Conservation (phyloP, 1,284 basidiomycete genomes). For the Puccinia horiana region DNA sequence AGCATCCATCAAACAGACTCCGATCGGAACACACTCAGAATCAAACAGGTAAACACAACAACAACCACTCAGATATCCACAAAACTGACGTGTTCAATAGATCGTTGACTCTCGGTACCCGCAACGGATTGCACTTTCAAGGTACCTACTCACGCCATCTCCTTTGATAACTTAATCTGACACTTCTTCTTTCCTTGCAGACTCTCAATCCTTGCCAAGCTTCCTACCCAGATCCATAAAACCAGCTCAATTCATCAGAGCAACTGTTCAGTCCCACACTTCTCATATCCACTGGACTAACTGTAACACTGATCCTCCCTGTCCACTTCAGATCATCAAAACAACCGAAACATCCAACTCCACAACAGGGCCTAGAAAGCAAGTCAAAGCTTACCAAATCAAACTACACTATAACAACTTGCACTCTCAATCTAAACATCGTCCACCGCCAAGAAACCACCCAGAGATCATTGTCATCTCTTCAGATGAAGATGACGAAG, state of each 20-base stretch:
- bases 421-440: no score
- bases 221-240: neutral
- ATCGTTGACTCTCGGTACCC: no score
- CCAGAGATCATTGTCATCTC: conserved; percentile 5
- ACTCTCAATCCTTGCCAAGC: neutral
- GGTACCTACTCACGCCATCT: no score
- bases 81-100: no score
- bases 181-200: neutral
- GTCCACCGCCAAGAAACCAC: neutral
- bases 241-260: neutral
- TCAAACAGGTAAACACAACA: no score
- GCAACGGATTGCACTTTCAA: no score
- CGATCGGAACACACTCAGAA: no score
- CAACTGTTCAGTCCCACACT: neutral
- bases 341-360: no score
- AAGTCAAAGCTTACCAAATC: neutral
- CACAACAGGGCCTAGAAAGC: neutral
- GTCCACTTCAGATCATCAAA: neutral
- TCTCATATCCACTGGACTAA: no score
- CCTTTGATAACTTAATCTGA: no score
- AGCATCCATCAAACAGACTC: no score
- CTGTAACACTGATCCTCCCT: neutral
- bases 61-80: no score
- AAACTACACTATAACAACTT: neutral
- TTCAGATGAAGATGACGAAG: conserved; percentile 1